Conservation (phyloP, 2,329 filamentous ascomycete species). For the Coniochaeta hoffmannii region DNA sequence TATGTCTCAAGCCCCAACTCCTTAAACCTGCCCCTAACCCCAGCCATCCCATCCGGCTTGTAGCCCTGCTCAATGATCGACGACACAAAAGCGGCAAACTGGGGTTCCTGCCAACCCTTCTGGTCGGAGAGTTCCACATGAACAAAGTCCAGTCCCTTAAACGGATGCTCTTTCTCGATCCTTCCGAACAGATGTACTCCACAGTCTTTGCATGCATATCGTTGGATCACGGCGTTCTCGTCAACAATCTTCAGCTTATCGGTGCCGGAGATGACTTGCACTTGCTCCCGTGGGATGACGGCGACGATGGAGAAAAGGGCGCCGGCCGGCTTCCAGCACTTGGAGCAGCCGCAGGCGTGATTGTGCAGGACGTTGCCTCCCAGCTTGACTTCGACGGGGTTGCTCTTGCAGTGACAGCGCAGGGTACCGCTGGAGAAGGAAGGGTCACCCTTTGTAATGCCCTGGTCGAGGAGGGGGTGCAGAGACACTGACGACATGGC, state of each 20-base stretch:
- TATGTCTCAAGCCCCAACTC: slow-evolving; percentile 52
- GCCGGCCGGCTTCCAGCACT: slow-evolving; percentile 62
- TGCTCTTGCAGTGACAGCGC: slow-evolving; percentile 48
- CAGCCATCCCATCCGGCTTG: slow-evolving; percentile 43
- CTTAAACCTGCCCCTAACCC: slow-evolving; percentile 46
- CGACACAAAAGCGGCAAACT: slow-evolving; percentile 62
- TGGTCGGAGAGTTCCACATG: slow-evolving; percentile 53
- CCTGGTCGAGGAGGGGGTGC: slow-evolving; percentile 57
- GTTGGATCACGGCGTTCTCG: slow-evolving; percentile 47
- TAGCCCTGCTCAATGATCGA: slow-evolving; percentile 64
- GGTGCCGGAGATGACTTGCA: slow-evolving; percentile 49
- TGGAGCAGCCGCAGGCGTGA: slow-evolving; percentile 64
- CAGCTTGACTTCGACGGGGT: slow-evolving; percentile 52
- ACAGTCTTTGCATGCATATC: slow-evolving; percentile 53
- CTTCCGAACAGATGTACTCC: slow-evolving; percentile 57
- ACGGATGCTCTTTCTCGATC: slow-evolving; percentile 57
- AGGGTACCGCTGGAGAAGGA: slow-evolving; percentile 54
- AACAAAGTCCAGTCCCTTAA: slow-evolving; percentile 64
- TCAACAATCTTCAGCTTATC: slow-evolving; percentile 53
- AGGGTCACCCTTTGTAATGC: slow-evolving; percentile 46
- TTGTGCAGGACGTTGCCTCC: slow-evolving; percentile 56
- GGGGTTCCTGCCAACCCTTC: slow-evolving; percentile 64
- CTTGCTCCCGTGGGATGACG: slow-evolving; percentile 47
- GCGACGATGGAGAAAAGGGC: slow-evolving; percentile 58
- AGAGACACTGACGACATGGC: slow-evolving; percentile 25